These are phyloP conservation scores for Trypanosoma mega DNA, from an alignment of 208 protist genomes.

Conservation along the genomic window DNA sequence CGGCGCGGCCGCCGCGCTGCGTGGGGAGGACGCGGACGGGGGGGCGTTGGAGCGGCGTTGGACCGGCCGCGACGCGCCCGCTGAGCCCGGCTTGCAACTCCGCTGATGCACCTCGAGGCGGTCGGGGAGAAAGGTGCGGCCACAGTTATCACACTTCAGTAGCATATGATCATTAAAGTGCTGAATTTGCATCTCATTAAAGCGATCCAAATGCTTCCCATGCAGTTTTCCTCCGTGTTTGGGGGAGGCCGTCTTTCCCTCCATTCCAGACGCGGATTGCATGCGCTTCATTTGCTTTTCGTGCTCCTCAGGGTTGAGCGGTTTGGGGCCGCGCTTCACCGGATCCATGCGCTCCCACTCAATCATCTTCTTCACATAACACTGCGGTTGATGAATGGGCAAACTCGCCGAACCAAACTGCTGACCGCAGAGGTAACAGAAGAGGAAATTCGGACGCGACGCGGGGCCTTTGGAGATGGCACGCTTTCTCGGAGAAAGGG, in stretches of 20 bases:
- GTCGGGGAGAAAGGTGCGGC: conserved; percentile 90
- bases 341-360: conserved; percentile 84
- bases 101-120: conserved; percentile 85
- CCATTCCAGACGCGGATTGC: too few species aligned
- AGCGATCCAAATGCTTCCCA: conserved; percentile 44
- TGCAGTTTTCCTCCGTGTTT: conserved; percentile 27
- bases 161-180: conserved; percentile 72
- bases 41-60: background rate
- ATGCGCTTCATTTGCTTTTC: conserved; percentile 60
- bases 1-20: too few species aligned
- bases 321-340: conserved; percentile 68
- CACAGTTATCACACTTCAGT: conserved; percentile 82
- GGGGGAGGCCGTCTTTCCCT: too few species aligned
- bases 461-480: conserved; percentile 6
- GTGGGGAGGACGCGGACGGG: background rate
- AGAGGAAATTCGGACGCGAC: conserved; percentile 69
- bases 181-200: conserved; percentile 82
- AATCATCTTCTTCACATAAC: conserved; percentile 89
- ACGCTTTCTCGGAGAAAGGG: conserved; percentile 4
- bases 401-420: conserved; percentile 88
- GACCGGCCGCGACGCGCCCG: conserved; percentile 38
- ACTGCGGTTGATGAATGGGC: conserved; percentile 91
- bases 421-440: conserved; percentile 89
- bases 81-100: conserved; percentile 76
- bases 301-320: conserved; percentile 57